phyloP scores from a whole-genome alignment of 1,284 basidiomycete genomes.

The Ceratobasidium sp. region DNA sequence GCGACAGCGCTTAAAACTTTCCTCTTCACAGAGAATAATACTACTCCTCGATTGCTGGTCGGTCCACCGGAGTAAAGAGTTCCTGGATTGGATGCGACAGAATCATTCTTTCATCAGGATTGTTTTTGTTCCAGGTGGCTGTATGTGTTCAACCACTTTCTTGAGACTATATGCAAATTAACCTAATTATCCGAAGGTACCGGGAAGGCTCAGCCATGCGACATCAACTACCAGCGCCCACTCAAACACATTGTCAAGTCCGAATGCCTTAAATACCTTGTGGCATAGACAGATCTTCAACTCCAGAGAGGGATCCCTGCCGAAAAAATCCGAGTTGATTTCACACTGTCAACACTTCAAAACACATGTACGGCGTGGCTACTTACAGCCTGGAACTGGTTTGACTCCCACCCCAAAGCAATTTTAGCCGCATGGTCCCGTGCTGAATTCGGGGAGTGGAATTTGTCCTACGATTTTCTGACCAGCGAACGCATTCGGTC shows the following conservation, averaged over 20 bases:
- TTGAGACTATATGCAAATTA: too few relatives aligned
- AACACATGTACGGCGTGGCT: background rate
- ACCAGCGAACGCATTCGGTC: background rate
- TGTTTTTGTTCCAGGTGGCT: constrained; percentile 48
- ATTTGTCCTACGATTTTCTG: background rate
- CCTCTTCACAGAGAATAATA: constrained; percentile 44
- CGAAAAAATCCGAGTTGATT: background rate
- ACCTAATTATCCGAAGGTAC: background rate
- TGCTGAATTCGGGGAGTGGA: background rate
- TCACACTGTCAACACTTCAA: background rate
- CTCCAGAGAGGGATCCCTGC: background rate
- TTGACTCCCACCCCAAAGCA: background rate
- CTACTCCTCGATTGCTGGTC: constrained; percentile 55
- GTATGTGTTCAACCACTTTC: constrained; percentile 9
- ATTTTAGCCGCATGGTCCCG: background rate
- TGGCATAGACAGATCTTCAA: background rate
- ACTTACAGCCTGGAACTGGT: background rate
- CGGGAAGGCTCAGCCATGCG: background rate
- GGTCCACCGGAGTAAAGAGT: constrained; percentile 55
- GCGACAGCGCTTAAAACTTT: constrained; percentile 41
- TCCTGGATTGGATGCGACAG: constrained; percentile 51
- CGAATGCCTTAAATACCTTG: background rate
- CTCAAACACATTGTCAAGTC: background rate
- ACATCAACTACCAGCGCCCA: background rate
- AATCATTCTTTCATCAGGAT: constrained; percentile 47